A percentile compares a stretch with the other conserved stretches of the same genome.
Evolutionary conservation across 1,284 basidiomycete species (phyloP).

Genomic region (Pseudozyma pruni): DNA sequence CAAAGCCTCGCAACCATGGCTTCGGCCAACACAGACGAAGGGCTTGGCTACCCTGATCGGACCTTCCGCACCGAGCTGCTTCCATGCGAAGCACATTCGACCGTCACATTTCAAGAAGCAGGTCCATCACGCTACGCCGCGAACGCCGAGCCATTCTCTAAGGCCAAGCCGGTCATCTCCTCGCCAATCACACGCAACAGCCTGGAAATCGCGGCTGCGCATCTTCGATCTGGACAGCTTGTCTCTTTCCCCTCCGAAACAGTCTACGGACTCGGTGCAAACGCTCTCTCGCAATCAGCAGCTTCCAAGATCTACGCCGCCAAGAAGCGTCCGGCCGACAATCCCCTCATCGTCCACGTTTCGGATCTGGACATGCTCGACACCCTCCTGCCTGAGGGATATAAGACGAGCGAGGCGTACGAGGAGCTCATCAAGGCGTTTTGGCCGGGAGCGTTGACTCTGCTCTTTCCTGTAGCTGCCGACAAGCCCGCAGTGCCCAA

Average conservation of each 20-base stretch:
- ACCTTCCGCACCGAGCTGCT: constrained; percentile 45
- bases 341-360: constrained; percentile 97
- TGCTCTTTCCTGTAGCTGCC: constrained; percentile 80
- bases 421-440: constrained; percentile 75
- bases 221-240: constrained; percentile 60
- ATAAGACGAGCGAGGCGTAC: constrained; percentile 38
- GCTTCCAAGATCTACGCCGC: constrained; percentile 84
- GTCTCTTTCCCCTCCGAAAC: constrained; percentile 98
- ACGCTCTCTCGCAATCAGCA: constrained; percentile 74
- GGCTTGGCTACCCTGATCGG: constrained; percentile 41
- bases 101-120: constrained; percentile 33
- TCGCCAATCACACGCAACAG: constrained; percentile 41
- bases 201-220: constrained; percentile 58
- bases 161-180: constrained; percentile 21
- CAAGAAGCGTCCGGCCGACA: constrained; percentile 93
- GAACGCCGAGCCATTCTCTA: constrained; percentile 20
- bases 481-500: constrained; percentile 43
- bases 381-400: constrained; percentile 70
- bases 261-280: constrained; percentile 93
- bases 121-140: constrained; percentile 20
- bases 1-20: constrained; percentile 14
- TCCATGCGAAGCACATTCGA: constrained; percentile 14
- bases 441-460: constrained; percentile 94
- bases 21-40: not conserved
- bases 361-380: constrained; percentile 82